phyloP scores from a whole-genome alignment of 805 yeast species.

The Candida xiaguanensis region DNA sequence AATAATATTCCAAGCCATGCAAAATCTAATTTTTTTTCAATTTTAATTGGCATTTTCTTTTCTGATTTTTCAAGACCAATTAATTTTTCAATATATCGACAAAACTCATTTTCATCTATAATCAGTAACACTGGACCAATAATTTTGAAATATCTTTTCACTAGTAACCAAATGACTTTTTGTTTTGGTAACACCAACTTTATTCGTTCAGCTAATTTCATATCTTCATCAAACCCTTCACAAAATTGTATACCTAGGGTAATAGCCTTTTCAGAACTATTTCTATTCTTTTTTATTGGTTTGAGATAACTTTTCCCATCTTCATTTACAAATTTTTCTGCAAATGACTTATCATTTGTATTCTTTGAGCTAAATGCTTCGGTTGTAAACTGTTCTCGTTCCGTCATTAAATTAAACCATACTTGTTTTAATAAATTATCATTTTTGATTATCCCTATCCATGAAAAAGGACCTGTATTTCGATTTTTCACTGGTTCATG shows the following conservation, averaged over 20 bases:
- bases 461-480: conserved; percentile 29
- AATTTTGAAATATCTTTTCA: conserved; percentile 56
- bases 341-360: conserved; percentile 3
- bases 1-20: conserved; percentile 32
- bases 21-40: conserved; percentile 31
- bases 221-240: conserved; percentile 26
- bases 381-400: conserved; percentile 3
- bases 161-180: conserved; percentile 50
- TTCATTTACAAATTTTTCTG: conserved; percentile 10
- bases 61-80: conserved; percentile 17
- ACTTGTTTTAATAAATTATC: conserved; percentile 19
- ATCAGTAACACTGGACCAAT: conserved; percentile 65
- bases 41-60: conserved; percentile 19
- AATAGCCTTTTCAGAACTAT: conserved; percentile 10
- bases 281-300: conserved; percentile 2
- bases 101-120: conserved; percentile 54
- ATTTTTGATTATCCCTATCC: conserved; percentile 23
- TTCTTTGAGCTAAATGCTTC: not conserved
- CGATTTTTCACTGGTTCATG: conserved; percentile 21
- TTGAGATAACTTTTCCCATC: conserved; percentile 12
- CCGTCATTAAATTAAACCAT: conserved; percentile 10
- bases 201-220: conserved; percentile 41
- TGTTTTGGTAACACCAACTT: conserved; percentile 49
- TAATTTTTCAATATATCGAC: conserved; percentile 27
- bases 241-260: conserved; percentile 25